Conservation (phyloP, 768 basidiomycete species). For the Pulveroboletus sp. region DNA sequence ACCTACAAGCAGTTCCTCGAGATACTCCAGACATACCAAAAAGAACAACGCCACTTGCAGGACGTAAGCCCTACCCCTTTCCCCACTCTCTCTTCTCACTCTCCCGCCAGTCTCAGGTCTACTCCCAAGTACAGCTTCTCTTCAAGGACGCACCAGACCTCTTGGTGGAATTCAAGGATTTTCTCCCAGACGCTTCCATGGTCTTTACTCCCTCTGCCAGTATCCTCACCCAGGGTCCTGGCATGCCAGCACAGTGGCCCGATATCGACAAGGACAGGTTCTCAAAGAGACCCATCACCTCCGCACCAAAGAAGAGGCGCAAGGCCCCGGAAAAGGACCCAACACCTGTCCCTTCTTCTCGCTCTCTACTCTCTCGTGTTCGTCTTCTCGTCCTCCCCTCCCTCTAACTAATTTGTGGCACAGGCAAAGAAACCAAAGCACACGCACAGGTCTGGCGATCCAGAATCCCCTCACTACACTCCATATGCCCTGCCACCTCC, state of each 20-base stretch:
- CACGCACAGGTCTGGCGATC: conserved; percentile 58
- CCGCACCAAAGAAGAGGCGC: conserved; percentile 56
- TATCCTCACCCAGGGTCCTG: conserved; percentile 47
- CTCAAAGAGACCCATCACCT: conserved; percentile 42
- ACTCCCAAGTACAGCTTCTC: conserved; percentile 73
- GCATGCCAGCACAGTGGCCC: conserved; percentile 38
- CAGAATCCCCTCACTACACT: conserved; percentile 43
- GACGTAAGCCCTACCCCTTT: conserved; percentile 50
- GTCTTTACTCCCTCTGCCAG: conserved; percentile 39
- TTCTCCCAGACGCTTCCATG: conserved; percentile 64
- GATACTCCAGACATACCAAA: conserved; percentile 84
- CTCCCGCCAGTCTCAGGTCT: conserved; percentile 61
- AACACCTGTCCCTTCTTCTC: conserved; percentile 55
- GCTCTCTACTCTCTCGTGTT: conserved; percentile 48
- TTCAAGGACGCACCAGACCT: conserved; percentile 83
- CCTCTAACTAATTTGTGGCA: conserved; percentile 5
- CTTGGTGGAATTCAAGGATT: conserved; percentile 77
- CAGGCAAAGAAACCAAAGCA: conserved; percentile 66
- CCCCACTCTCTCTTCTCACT: not conserved
- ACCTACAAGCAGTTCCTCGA: conserved; percentile 90
- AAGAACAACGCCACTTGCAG: conserved; percentile 71
- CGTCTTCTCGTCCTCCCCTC: conserved; percentile 18
- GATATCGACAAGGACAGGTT: conserved; percentile 38
- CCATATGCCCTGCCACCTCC: conserved; percentile 45
- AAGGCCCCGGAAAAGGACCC: conserved; percentile 65